Base-by-base conservation (phyloP, 345 rosid species). In the Iberis pinnata region DNA sequence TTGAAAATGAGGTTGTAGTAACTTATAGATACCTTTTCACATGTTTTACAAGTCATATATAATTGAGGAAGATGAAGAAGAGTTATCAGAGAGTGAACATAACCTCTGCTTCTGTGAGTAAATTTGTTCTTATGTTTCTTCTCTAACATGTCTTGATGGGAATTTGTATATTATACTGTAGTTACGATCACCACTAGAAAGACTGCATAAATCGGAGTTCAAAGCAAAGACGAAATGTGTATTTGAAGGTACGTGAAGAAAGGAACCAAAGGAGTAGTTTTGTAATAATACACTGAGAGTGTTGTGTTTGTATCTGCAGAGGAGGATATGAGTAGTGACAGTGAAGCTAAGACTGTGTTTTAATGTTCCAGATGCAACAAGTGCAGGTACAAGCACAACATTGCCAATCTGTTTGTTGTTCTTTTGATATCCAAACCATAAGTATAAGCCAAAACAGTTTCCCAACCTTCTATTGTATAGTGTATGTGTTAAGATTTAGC, bases 211-310 rank as follows among this genome's bases (percentile, higher is more conserved):
- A 4, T 2, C 43, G 22, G 64, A 65, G 15, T 65, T 64, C 2
- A 40, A 53, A 36, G 70, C 64, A 25, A 65, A 36, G 43, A 65
- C 59, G 0, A 59, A 51, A 44, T 65, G 70, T 58, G 43, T 65
- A 15, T 60, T 65, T 27, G 54, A 50, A 51, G 60, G 70, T 65
- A 29, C 11, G 26, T 13, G 22, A 45, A 33, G 36, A 47, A 37
- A 39, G 13, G 18, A 51, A 45, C 20, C 25, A 24, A 6, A 33
- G 2, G 35, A n/a, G 20, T 32, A 22, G 9, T 6, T 18, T 37
- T 2, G 13, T 42, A 26, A 22, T 22, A 2, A 2, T 22, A 22
- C 6, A 2, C 6, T 22, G 25, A 22, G 25, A 22, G n/a, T 22
- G 33, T 29, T 29, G 67, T 56, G n/a, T 53, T 63, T 54, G 57